Evolutionary conservation across 345 rosid genomes (phyloP).

Genomic region (Syzygium aqueum): DNA sequence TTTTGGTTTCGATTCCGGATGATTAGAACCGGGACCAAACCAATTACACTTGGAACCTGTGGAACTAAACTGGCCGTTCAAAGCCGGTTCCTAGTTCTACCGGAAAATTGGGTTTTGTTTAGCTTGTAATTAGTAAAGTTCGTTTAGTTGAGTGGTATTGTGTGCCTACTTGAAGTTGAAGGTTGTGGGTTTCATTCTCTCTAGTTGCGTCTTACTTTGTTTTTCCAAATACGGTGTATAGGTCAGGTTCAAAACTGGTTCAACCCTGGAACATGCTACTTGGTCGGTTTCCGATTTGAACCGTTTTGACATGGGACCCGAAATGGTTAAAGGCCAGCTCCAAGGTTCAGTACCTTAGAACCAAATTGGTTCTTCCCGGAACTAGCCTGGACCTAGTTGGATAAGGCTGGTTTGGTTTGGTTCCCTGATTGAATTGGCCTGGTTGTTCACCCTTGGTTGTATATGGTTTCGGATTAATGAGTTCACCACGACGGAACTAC

Average conservation of each 20-base stretch:
- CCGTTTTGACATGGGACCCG: rapidly evolving
- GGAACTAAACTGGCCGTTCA: neutral
- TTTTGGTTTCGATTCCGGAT: neutral
- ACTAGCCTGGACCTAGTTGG: neutral
- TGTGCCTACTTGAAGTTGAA: neutral
- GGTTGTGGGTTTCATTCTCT: neutral
- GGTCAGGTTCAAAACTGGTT: neutral
- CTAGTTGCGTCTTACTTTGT: neutral
- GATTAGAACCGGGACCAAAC: neutral
- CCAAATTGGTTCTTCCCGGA: neutral
- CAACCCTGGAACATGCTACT: neutral
- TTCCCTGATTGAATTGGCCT: neutral
- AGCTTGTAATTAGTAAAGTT: neutral
- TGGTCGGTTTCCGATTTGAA: neutral
- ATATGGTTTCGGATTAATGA: neutral
- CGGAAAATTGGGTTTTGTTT: neutral
- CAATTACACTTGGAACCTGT: neutral
- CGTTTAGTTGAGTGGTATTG: neutral
- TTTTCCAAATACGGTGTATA: neutral
- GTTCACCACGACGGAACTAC: neutral
- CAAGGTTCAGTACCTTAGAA: neutral
- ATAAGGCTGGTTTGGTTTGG: neutral
- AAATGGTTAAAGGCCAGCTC: neutral
- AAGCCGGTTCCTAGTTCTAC: neutral
- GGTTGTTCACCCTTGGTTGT: neutral